Evolutionary conservation across 2,329 filamentous ascomycete species (phyloP).

Genomic region (Lojkania enalia): DNA sequence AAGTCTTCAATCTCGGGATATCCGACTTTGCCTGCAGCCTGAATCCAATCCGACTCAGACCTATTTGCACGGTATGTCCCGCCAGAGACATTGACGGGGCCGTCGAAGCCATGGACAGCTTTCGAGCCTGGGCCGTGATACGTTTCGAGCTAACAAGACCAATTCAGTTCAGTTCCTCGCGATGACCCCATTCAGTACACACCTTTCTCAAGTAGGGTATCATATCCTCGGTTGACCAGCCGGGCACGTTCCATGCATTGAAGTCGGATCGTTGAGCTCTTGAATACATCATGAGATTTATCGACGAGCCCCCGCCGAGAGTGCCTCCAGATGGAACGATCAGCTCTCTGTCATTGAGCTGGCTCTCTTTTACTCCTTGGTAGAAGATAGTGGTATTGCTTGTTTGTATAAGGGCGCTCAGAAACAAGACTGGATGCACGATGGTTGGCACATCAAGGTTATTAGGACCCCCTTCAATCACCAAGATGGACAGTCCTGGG

Average conservation of each 20-base stretch:
- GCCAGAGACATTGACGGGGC: conserved; percentile 60
- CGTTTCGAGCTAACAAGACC: conserved; percentile 54
- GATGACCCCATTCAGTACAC: conserved; percentile 5
- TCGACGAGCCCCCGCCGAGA: conserved; percentile 61
- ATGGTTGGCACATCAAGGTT: conserved; percentile 56
- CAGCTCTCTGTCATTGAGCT: conserved; percentile 52
- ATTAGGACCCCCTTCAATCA: conserved; percentile 59
- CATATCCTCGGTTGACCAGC: conserved; percentile 58
- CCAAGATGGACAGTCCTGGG: conserved; percentile 53
- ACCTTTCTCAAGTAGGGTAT: conserved; percentile 59
- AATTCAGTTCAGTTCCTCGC: background rate
- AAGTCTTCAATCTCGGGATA: conserved; percentile 58
- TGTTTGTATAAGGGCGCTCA: conserved; percentile 52
- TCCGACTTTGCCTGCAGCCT: conserved; percentile 53
- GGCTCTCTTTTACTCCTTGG: conserved; percentile 50
- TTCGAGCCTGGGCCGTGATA: conserved; percentile 54
- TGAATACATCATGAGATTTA: conserved; percentile 51
- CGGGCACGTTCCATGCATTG: conserved; percentile 57
- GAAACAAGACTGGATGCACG: conserved; percentile 56
- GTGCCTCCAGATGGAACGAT: conserved; percentile 53
- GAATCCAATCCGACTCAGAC: conserved; percentile 55
- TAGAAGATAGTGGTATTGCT: conserved; percentile 59
- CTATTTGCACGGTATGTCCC: conserved; percentile 50
- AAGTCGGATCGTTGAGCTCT: conserved; percentile 53
- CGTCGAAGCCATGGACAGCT: conserved; percentile 56